phyloP scores from a whole-genome alignment of 352 stramenopile genomes.

The Phytophthora foliorum region DNA sequence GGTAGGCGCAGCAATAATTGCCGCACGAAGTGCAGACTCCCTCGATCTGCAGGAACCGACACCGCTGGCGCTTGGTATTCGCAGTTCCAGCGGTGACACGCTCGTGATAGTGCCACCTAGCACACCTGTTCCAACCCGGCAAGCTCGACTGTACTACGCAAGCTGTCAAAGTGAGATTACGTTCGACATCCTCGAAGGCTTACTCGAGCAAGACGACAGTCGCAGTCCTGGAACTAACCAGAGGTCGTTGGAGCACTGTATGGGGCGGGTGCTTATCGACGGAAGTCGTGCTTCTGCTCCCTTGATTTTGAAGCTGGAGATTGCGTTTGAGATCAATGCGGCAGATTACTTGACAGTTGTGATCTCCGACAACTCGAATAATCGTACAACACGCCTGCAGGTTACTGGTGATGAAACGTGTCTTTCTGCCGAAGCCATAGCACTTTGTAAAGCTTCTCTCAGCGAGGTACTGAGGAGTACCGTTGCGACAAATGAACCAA shows the following conservation, averaged over 20 bases:
- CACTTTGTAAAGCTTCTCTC: conserved; percentile 31
- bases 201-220: conserved; percentile 16
- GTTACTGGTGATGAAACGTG: conserved; percentile 40
- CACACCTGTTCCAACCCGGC: conserved; percentile 28
- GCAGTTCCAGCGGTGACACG: conserved; percentile 39
- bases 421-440: conserved; percentile 32
- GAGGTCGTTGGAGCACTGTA: conserved; percentile 27
- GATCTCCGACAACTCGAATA: conserved; percentile 36
- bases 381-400: conserved; percentile 21
- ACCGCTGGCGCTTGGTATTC: conserved; percentile 42
- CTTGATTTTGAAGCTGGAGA: conserved; percentile 48
- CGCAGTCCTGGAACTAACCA: not conserved
- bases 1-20: conserved; percentile 33
- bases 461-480: not conserved
- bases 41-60: conserved; percentile 36
- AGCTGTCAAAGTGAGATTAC: conserved; percentile 40
- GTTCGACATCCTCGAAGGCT: conserved; percentile 45
- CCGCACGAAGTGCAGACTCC: not conserved
- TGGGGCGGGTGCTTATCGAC: conserved; percentile 39
- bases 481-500: not conserved
- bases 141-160: conserved; percentile 47
- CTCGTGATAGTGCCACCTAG: conserved; percentile 37
- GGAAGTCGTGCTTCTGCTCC: conserved; percentile 28
- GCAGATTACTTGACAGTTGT: conserved; percentile 31
- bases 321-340: conserved; percentile 38